A percentile compares a stretch with the other conserved stretches of the same genome.
Evolutionary conservation across 139 green algal genomes (phyloP).

Genomic region (Chlorella sorokiniana): DNA sequence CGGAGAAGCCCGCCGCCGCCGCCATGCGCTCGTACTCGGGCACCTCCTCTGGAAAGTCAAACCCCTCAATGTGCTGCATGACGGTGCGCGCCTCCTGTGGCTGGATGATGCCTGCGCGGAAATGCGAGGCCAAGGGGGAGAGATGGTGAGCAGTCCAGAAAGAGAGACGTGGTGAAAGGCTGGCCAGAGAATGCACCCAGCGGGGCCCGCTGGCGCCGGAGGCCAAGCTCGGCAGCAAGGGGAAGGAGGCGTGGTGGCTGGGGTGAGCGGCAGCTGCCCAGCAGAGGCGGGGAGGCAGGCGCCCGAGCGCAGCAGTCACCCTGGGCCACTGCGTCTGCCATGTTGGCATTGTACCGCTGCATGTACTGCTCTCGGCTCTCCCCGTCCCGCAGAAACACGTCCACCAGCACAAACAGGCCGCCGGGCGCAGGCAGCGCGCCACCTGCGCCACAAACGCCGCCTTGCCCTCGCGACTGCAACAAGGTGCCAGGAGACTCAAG

Average conservation of each 20-base stretch:
- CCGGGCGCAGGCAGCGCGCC: slow-evolving; percentile 26
- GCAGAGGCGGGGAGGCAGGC: not conserved
- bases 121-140: not conserved
- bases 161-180: not conserved
- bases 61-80: not conserved
- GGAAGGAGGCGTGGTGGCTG: not conserved
- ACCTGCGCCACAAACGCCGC: not conserved
- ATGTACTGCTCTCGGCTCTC: not conserved
- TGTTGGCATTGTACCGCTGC: not conserved
- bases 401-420: slow-evolving; percentile 14
- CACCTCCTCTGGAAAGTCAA: not conserved
- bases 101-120: slow-evolving; percentile 4
- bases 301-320: not conserved
- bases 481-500: too few relatives aligned
- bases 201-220: not conserved
- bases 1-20: not conserved
- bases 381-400: not conserved
- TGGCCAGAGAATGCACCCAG: not conserved
- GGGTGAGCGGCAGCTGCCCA: not conserved
- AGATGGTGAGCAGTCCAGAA: not conserved
- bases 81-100: not conserved
- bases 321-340: not conserved
- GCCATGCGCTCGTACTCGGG: not conserved
- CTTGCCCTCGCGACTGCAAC: slow-evolving; percentile 6
- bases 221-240: not conserved